A percentile compares a stretch with the other conserved stretches of the same genome.
Conservation (phyloP, 768 basidiomycete species). For the Tricholoma sp. region DNA sequence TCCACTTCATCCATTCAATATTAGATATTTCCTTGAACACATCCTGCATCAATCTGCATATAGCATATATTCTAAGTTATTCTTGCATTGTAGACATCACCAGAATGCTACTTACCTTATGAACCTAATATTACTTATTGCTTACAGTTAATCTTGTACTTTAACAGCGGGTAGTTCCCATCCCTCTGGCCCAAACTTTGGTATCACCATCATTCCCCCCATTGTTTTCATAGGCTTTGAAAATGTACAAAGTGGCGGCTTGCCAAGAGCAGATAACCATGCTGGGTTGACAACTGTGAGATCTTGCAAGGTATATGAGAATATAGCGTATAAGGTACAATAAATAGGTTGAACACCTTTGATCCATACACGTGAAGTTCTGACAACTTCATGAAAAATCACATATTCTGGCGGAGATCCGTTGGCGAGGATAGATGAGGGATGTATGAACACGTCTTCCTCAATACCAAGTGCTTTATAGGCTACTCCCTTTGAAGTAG, state of each 20-base stretch:
- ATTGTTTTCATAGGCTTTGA: slow-evolving; percentile 78
- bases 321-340: background rate
- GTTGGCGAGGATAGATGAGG: slow-evolving; percentile 74
- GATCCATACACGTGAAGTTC: slow-evolving; percentile 69
- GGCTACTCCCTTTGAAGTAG: slow-evolving; percentile 73
- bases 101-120: background rate
- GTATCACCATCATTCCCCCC: slow-evolving; percentile 69
- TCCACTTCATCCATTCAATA: background rate
- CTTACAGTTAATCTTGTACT: slow-evolving; percentile 22
- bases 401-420: slow-evolving; percentile 78
- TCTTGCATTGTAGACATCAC: background rate
- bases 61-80: background rate
- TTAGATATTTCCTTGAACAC: background rate
- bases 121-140: slow-evolving; percentile 11
- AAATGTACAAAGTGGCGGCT: slow-evolving; percentile 77
- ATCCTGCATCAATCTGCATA: background rate
- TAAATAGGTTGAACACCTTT: slow-evolving; percentile 50
- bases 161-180: slow-evolving; percentile 84
- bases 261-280: slow-evolving; percentile 83
- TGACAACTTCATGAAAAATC: slow-evolving; percentile 76
- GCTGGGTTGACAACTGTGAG: slow-evolving; percentile 80
- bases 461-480: slow-evolving; percentile 76
- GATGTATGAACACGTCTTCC: slow-evolving; percentile 91
- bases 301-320: slow-evolving; percentile 35
- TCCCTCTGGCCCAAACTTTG: slow-evolving; percentile 77